Conservation (phyloP, 768 basidiomycete species). For the Mycena epipterygia region DNA sequence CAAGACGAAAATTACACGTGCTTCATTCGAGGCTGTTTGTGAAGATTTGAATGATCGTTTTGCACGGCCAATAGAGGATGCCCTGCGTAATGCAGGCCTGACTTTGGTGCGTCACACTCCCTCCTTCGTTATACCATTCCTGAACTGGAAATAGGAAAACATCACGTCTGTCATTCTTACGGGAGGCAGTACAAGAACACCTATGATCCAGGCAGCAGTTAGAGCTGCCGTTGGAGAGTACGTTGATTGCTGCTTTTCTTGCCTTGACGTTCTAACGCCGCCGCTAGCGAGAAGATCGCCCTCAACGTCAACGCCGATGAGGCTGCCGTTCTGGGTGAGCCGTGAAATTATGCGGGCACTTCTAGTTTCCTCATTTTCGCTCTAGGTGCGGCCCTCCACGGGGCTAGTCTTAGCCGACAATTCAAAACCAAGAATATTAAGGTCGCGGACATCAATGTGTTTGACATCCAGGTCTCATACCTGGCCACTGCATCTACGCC, state of each 20-base stretch:
- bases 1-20: constrained; percentile 79
- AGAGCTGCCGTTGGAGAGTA: constrained; percentile 84
- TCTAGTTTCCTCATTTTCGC: not conserved
- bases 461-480: constrained; percentile 87
- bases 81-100: constrained; percentile 75
- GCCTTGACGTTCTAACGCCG: not conserved
- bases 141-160: constrained; percentile 66
- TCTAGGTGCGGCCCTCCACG: constrained; percentile 82
- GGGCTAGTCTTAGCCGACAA: constrained; percentile 87
- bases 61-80: constrained; percentile 81
- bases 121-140: not conserved
- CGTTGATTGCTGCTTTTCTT: constrained; percentile 44
- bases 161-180: constrained; percentile 93
- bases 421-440: constrained; percentile 98
- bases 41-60: constrained; percentile 75
- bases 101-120: constrained; percentile 63
- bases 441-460: constrained; percentile 77
- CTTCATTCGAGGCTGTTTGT: constrained; percentile 83
- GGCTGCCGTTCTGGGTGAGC: constrained; percentile 85
- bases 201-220: constrained; percentile 91
- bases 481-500: constrained; percentile 70
- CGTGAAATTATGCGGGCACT: no score
- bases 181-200: constrained; percentile 91
- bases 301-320: constrained; percentile 98
- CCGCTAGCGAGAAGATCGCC: constrained; percentile 81